A percentile compares a stretch with the other conserved stretches of the same genome.
Evolutionary conservation across 1,284 basidiomycete species (phyloP).

Genomic region (Cutaneotrichosporon sp.): DNA sequence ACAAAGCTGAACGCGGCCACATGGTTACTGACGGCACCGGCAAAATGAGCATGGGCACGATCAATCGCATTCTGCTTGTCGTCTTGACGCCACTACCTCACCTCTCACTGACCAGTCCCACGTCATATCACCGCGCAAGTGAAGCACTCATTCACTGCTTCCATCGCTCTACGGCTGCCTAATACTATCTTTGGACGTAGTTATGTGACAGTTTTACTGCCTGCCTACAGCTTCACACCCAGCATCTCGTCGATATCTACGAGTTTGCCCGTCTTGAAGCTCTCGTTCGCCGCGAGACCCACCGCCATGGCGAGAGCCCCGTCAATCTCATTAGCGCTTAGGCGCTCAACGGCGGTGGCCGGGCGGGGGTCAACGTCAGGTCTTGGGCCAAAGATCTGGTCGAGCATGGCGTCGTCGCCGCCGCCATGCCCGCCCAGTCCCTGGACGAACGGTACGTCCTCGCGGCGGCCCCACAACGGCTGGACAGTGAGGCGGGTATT

Average conservation of each 20-base stretch:
- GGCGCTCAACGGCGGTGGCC: conserved; percentile 50
- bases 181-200: too few relatives aligned
- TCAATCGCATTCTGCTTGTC: too few relatives aligned
- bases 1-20: too few relatives aligned
- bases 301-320: conserved; percentile 56
- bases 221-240: conserved; percentile 26
- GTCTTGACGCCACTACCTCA: too few relatives aligned
- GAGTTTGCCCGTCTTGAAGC: conserved; percentile 53
- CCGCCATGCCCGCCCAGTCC: conserved; percentile 55
- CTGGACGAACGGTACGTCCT: conserved; percentile 50
- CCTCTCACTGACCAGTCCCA: too few relatives aligned
- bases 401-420: conserved; percentile 55
- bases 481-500: conserved; percentile 52
- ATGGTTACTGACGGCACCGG: too few relatives aligned
- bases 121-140: too few relatives aligned
- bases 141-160: too few relatives aligned
- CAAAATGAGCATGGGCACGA: too few relatives aligned
- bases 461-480: conserved; percentile 51
- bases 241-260: conserved; percentile 44
- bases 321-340: conserved; percentile 54
- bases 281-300: conserved; percentile 55
- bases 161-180: too few relatives aligned
- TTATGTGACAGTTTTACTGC: background rate
- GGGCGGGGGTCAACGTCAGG: conserved; percentile 48
- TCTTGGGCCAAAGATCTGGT: conserved; percentile 53